phyloP scores from a whole-genome alignment of 78 protist species.

The Parvularia atlantis region DNA sequence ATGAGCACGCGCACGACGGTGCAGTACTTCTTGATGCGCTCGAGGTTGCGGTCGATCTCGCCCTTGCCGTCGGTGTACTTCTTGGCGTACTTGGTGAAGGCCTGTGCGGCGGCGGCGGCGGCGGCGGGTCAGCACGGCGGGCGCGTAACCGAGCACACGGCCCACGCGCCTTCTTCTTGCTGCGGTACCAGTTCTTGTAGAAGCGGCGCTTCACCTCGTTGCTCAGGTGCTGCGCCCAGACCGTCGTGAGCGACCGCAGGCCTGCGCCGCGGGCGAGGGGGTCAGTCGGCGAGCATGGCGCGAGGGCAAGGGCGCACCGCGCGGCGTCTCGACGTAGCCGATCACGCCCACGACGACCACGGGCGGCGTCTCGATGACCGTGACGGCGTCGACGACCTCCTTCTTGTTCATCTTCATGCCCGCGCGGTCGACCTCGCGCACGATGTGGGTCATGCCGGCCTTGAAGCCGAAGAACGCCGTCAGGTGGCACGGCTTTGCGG shows the following conservation, averaged over 20 bases:
- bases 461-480: constrained; percentile 99
- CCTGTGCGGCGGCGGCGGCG: too few species aligned
- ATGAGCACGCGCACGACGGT: constrained; percentile 94
- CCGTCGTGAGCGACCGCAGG: constrained; percentile 95
- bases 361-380: constrained; percentile 98
- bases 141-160: too few species aligned
- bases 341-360: constrained; percentile 97
- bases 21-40: constrained; percentile 88
- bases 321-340: constrained; percentile 94
- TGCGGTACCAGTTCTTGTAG: constrained; percentile 97
- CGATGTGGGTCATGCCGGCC: constrained; percentile 99
- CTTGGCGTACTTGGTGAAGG: constrained; percentile 89
- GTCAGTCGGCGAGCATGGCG: background rate
- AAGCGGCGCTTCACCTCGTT: constrained; percentile 77
- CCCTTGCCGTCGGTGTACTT: constrained; percentile 56
- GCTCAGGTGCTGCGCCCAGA: constrained; percentile 93
- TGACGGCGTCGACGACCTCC: constrained; percentile 98
- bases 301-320: constrained; percentile 22
- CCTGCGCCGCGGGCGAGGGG: constrained; percentile 15
- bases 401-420: constrained; percentile 94
- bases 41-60: constrained; percentile 57
- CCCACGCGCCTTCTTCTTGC: constrained; percentile 87
- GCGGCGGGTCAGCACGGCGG: too few species aligned
- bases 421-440: constrained; percentile 90
- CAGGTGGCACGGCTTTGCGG: constrained; percentile 82